Conservation (phyloP, 164 flowering plant species). For the Protea cynaroides region DNA sequence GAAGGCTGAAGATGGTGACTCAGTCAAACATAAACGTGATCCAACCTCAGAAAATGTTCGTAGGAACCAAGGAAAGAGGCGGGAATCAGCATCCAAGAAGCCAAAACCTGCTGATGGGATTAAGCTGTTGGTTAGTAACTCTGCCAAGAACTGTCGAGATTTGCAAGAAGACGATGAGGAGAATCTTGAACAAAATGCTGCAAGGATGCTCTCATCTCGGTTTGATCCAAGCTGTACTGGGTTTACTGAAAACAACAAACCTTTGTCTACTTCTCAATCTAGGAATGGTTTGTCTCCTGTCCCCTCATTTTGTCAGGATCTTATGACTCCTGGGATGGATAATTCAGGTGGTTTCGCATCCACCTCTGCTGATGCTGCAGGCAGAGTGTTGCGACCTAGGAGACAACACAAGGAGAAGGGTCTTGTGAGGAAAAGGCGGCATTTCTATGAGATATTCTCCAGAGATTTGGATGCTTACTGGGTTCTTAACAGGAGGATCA, state of each 20-base stretch:
- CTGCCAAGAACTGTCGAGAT: slow-evolving; percentile 15
- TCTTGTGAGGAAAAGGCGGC: slow-evolving; percentile 60
- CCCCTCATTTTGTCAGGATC: slow-evolving; percentile 22
- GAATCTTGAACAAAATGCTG: slow-evolving; percentile 96
- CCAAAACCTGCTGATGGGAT: slow-evolving; percentile 18
- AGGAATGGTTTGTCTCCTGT: slow-evolving; percentile 29
- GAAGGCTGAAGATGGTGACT: slow-evolving; percentile 22
- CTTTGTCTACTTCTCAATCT: slow-evolving; percentile 24
- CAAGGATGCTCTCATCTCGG: slow-evolving; percentile 94
- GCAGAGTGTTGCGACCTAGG: slow-evolving; percentile 73
- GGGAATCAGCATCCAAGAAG: slow-evolving; percentile 12
- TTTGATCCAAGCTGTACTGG: slow-evolving; percentile 86
- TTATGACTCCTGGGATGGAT: slow-evolving; percentile 17
- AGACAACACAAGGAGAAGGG: slow-evolving; percentile 42
- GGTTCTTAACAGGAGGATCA: slow-evolving; percentile 73
- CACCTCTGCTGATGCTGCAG: slow-evolving; percentile 44
- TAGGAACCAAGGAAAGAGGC: slow-evolving; percentile 30
- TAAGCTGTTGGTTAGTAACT: slow-evolving; percentile 16
- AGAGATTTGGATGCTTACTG: slow-evolving; percentile 59
- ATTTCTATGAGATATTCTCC: slow-evolving; percentile 65
- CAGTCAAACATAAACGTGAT: slow-evolving; percentile 21
- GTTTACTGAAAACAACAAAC: slow-evolving; percentile 34
- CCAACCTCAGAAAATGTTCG: slow-evolving; percentile 20
- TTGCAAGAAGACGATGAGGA: slow-evolving; percentile 68
- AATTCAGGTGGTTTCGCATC: slow-evolving; percentile 28